Base-by-base conservation (phyloP, 768 basidiomycete species). In the Hortiboletus flavorubellus region DNA sequence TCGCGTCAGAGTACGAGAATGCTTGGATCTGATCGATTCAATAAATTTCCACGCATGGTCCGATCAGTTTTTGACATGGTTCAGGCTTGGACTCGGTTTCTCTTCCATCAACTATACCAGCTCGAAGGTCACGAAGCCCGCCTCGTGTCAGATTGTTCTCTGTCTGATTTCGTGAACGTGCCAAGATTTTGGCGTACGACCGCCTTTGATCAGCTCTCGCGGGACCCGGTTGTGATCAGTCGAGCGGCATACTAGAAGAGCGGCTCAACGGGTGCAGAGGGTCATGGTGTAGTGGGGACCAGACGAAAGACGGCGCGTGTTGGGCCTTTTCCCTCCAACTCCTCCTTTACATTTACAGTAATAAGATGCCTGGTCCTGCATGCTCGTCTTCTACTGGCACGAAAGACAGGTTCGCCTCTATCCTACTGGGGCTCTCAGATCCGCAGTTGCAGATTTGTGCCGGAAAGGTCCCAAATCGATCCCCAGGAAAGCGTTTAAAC, bases 141-240 rank as follows among this genome's bases (percentile, higher is more conserved):
- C 72, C 61, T 68, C 82, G 64, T 60, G 81, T 83, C 75, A 73
- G 76, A 75, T 60, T 62, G 31, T 39, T 29, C 31, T 11, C 43
- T 56, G 53, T 72, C 65, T 64, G 61, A 54, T 52, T 61, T 84
- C 68, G 77, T 82, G 82, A 86, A 83, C 83, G 83, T 83, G 85
- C 79, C 77, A 87, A 87, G 83, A 81, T 86, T 84, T 85, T 85
- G 87, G 84, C 69, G 78, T 81, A 67, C 58, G 79, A 72, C 80
- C 81, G 80, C 78, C 78, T 78, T 77, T 54, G 78, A 81, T 78
- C 61, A 83, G 72, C 78, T 75, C 80, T 81, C 78, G 81, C 79
- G 60, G 84, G 75, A 78, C 70, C 80, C 73, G 72, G 78, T 74
- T 73, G 69, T 78, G 78, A 84, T 63, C 65, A 63, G 74, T 75